These are phyloP conservation scores for Lumnitzera racemosa DNA, from an alignment of 345 rosid species.

Conservation along the genomic window DNA sequence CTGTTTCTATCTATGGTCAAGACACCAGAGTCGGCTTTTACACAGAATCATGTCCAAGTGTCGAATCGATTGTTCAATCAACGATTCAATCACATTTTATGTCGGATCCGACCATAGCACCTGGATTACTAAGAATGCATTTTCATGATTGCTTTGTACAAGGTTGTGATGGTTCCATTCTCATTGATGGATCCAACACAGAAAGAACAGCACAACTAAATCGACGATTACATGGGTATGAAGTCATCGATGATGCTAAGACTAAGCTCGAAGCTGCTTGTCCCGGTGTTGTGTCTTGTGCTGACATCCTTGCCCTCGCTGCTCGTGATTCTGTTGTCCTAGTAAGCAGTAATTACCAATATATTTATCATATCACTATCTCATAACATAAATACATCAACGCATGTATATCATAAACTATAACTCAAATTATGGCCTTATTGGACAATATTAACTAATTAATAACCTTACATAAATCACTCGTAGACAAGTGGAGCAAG, in stretches of 20 bases:
- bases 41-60: constrained; percentile 26
- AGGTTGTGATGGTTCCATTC: constrained; percentile 55
- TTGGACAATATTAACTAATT: too few relatives aligned
- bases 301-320: constrained; percentile 41
- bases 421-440: too few relatives aligned
- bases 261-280: constrained; percentile 38
- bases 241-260: constrained; percentile 49
- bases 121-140: constrained; percentile 40
- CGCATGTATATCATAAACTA: too few relatives aligned
- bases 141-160: constrained; percentile 50
- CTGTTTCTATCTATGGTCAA: constrained; percentile 10
- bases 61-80: constrained; percentile 29
- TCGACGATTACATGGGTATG: constrained; percentile 28
- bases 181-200: constrained; percentile 28
- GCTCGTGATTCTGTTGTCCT: constrained; percentile 39
- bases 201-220: constrained; percentile 35
- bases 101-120: constrained; percentile 30
- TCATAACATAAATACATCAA: too few relatives aligned
- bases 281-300: constrained; percentile 53
- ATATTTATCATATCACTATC: too few relatives aligned
- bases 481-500: constrained; percentile 12
- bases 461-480: too few relatives aligned
- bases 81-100: constrained; percentile 24
- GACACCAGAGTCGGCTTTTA: constrained; percentile 41
- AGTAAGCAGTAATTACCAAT: background rate